Evolutionary conservation across 2,329 filamentous ascomycete species (phyloP), one percentile per base, ranked within the genome.

Genomic region (Phoma sp.): DNA sequence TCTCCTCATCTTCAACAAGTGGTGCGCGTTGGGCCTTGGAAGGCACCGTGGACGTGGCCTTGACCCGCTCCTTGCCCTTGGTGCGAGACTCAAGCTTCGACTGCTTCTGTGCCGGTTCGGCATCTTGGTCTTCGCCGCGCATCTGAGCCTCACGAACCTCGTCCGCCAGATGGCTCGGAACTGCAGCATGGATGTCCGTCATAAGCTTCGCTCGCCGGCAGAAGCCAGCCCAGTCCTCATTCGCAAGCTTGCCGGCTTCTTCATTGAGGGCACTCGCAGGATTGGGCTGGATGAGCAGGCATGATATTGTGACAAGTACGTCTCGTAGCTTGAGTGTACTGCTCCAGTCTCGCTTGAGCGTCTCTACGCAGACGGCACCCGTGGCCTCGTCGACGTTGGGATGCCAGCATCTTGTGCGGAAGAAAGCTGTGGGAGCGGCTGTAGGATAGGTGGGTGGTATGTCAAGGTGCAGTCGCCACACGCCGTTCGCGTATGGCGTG

Each of bases 311-410:
- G 21, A 81, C 72, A 17, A 88, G 72, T 3, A 88, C 84, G 74
- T 88, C 84, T 41, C 82, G 75, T 44, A 88, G 67, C 24, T 83
- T 87, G 59, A 88, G 71, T 25, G 77, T 81, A 13, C 78, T 74
- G 53, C 83, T 80, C 85, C 85, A 88, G 63, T 87, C 85, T 41
- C 84, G 77, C 74, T 88, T 88, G 39, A 88, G 67, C 2, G 85
- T 88, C 73, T 88, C 85, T 3, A 88, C 83, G 57, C 85, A 88
- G 3, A 88, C 84, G 0, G 81, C 82, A 5, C 85, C 85, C 0
- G 82, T 84, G n/a, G 78, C 75, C 47, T 86, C 83, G 58, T 88
- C 85, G 44, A 88, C 82, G 63, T 88, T 88, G 0, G 85, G 85
- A 62, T 88, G 85, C 80, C 84, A 88, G 60, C 88, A 83, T 6